Conservation (phyloP, 495 filamentous ascomycete species). For the Lasiosphaeria miniovina region DNA sequence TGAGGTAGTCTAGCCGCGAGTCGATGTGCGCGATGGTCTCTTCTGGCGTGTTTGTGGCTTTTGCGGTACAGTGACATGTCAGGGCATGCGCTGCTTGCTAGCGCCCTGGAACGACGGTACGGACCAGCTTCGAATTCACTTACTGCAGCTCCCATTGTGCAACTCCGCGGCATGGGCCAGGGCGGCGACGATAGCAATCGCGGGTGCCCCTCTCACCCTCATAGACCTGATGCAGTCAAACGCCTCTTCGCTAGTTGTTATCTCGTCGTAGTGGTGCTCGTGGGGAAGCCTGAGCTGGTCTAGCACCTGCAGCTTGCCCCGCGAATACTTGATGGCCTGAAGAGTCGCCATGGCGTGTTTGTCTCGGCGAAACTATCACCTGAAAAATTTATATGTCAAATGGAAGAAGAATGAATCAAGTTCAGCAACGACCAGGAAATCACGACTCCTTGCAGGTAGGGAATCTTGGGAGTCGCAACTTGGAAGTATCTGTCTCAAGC, state of each 20-base stretch:
- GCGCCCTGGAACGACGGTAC: neutral
- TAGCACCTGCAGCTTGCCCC: conserved; percentile 76
- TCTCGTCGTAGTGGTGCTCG: conserved; percentile 70
- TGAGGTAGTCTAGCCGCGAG: conserved; percentile 74
- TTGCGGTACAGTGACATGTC: neutral
- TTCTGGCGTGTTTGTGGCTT: conserved; percentile 40
- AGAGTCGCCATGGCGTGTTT: conserved; percentile 49
- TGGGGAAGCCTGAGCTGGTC: conserved; percentile 92
- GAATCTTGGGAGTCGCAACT: neutral
- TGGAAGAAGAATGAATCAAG: neutral
- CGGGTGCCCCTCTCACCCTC: conserved; percentile 77
- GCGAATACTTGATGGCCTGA: conserved; percentile 81
- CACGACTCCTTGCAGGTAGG: neutral
- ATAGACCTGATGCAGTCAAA: conserved; percentile 92
- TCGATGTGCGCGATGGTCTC: conserved; percentile 66
- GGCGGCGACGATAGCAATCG: conserved; percentile 95
- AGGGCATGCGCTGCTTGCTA: neutral
- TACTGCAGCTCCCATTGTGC: conserved; percentile 49
- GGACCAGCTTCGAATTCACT: conserved; percentile 11
- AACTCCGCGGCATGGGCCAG: conserved; percentile 79
- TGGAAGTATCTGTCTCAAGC: neutral
- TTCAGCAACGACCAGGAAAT: neutral
- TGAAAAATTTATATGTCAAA: neutral
- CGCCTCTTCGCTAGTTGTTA: conserved; percentile 73
- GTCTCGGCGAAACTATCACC: neutral